These are phyloP conservation scores for Pleurotus tuoliensis DNA, from an alignment of 768 basidiomycete species.

Conservation along the genomic window DNA sequence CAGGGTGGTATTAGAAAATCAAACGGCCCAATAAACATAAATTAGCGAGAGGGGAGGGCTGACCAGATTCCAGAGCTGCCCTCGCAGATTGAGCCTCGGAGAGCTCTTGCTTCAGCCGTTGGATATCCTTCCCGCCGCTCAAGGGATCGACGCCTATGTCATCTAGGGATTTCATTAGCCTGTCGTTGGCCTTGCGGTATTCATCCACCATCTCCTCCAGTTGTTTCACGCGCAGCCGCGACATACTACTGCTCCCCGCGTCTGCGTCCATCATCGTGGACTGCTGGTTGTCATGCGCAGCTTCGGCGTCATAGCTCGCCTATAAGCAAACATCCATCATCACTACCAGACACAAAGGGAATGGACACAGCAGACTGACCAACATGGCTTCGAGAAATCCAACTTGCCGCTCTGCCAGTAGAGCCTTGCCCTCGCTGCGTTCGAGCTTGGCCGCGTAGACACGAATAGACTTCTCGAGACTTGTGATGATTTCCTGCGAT, in stretches of 20 bases:
- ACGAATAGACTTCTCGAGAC: conserved; percentile 32
- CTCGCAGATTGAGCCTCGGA: conserved; percentile 31
- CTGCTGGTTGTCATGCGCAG: conserved; percentile 26
- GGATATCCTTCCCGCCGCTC: conserved; percentile 16
- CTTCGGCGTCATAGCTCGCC: conserved; percentile 66
- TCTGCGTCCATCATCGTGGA: conserved; percentile 25
- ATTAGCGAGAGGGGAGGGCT: not conserved
- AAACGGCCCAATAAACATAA: too few species aligned
- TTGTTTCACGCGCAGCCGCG: conserved; percentile 42
- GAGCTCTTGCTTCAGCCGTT: conserved; percentile 38
- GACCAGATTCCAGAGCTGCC: conserved; percentile 39
- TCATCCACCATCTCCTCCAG: conserved; percentile 53
- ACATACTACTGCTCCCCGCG: conserved; percentile 6
- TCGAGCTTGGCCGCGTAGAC: conserved; percentile 32
- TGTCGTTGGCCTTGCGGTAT: conserved; percentile 46
- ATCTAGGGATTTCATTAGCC: conserved; percentile 47
- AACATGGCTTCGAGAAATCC: conserved; percentile 65
- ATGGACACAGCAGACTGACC: conserved; percentile 33
- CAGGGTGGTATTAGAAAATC: too few species aligned
- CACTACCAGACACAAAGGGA: not conserved
- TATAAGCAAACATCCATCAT: conserved; percentile 17
- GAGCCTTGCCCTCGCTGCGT: conserved; percentile 25
- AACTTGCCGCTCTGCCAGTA: conserved; percentile 53
- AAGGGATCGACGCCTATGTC: conserved; percentile 33
- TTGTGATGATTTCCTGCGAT: conserved; percentile 24